phyloP scores from a whole-genome alignment of 306 rosid species.

The Sesbania bispinosa region DNA sequence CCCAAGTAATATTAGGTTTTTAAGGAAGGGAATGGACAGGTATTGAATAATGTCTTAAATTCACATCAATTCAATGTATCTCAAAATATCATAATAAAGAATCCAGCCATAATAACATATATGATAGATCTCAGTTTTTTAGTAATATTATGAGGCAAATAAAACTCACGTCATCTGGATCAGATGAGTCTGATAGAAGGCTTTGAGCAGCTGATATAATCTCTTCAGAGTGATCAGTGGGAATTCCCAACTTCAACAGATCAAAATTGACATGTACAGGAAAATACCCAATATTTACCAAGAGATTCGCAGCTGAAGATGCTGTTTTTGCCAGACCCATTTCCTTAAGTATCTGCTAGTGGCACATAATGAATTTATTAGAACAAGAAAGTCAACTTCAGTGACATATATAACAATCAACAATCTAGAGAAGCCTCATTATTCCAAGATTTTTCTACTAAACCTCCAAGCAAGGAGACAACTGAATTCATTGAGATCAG shows the following conservation, averaged over 20 bases:
- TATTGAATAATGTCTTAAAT: too few relatives aligned
- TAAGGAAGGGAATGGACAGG: not conserved
- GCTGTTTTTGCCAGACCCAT: conserved; percentile 73
- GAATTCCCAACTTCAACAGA: conserved; percentile 65
- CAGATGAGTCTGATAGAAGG: conserved; percentile 60
- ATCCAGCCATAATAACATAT: too few relatives aligned
- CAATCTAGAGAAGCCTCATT: conserved; percentile 11
- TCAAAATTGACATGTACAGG: conserved; percentile 92
- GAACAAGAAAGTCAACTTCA: conserved; percentile 13
- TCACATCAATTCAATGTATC: too few relatives aligned
- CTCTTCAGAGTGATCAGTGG: conserved; percentile 69
- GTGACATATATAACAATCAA: not conserved
- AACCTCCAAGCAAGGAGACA: too few relatives aligned
- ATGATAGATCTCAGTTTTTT: conserved; percentile 13
- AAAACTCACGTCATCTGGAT: conserved; percentile 69
- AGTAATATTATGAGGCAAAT: conserved; percentile 23
- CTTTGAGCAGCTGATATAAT: conserved; percentile 60
- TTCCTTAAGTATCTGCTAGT: conserved; percentile 71
- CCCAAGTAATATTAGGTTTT: not conserved
- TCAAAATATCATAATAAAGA: too few relatives aligned
- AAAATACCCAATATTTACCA: conserved; percentile 82
- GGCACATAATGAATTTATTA: conserved; percentile 15
- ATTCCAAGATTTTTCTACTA: too few relatives aligned
- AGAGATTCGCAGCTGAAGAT: conserved; percentile 73
- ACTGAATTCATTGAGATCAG: too few relatives aligned